Base-by-base conservation (phyloP, 176 grass and related monocot genomes). In the Hsuehochloa calcarea region DNA sequence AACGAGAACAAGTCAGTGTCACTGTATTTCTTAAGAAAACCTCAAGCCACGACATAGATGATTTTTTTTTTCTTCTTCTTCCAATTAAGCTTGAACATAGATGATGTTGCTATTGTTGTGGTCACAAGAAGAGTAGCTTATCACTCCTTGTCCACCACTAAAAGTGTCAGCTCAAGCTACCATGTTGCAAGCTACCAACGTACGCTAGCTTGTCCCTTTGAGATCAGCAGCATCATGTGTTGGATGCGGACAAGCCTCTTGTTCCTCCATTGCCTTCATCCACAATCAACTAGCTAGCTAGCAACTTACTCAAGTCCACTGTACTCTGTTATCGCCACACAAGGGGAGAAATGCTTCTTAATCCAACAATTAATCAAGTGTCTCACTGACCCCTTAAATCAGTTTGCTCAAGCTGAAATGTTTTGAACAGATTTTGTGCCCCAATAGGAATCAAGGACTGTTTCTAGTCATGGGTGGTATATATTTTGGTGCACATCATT, bases 171-270 rank as follows among this genome's bases (percentile, higher is more conserved):
- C 20, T 67, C 61, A 58, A 84, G 20, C 77, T 61, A 17, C 71
- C 4, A 38, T 88, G 65, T 20, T 58, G 50, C 62, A 68, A 85
- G 69, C 70, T 47, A 49, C 63, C 63, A 38, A 26, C 37, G 44
- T 19, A 51, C 8, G 7, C 20, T 27, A 14, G 14, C 14, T 29
- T 71, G 54, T 76, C 43, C 56, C 56, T 41, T 27, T 17, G 2
- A 62, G 63, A 70, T 82, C 25, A 77, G 52, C 54, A 77, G n/a
- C 1, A 29, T 6, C 73, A 74, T 74, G 61, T 67, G 60, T 45
- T 73, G 45, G 43, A 68, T 82, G 49, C 67, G 7, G 65, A 70
- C 66, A 70, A 70, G 80, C 80, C 49, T 82, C 79, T 8, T 39
- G 67, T 26, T 81, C 50, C n/a, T 68, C 23, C 19, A 23, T 59